Evolutionary conservation across 1,284 basidiomycete genomes (phyloP), one percentile per base, ranked within the genome.

Genomic region (Leccinum pseudoinsigne): DNA sequence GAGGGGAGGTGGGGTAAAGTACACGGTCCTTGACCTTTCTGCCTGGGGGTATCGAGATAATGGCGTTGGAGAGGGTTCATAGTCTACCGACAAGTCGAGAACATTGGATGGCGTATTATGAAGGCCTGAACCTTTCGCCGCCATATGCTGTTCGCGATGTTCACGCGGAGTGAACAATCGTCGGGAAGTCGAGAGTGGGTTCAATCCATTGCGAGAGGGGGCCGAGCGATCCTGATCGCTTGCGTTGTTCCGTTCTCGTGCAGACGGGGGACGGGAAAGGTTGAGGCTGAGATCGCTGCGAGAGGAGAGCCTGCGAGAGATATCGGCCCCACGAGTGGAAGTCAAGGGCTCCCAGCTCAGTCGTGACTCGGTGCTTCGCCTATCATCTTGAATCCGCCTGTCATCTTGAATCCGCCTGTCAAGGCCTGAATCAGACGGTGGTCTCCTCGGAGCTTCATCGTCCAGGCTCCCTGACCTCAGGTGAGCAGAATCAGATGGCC

Each of bases 31-130:
- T 26, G 75, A 72, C 34, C 79, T 78, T 23, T 80, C 80, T 3
- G 71, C 66, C 16, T 66, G 68, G 34, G 71, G 62, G 59, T 74
- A 75, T 50, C 86, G 79, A 8, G 85, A 77, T 4, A 77, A 78
- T 42, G 87, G 88, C 0, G 87, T 88, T 0, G 89, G 88, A 2
- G 88, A 89, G 0, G 88, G 87, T 14, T 89, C 88, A 64, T 85
- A 81, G 77, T 81, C 68, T 78, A 80, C 58, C 76, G 84, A 58
- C 78, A 83, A 68, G 80, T 81, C 59, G 77, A 76, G 23, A 62
- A 66, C 47, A 26, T 72, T 64, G 50, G 69, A 64, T 7, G 71
- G 34, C n/a, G 68, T 63, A 26, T 69, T 71, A 21, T 65, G 66
- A 5, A 76, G 71, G 2, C 71, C 65, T 60, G 82, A 34, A 10